These are phyloP conservation scores for Cantharellus anzutake DNA, from an alignment of 768 basidiomycete species.

Conservation along the genomic window DNA sequence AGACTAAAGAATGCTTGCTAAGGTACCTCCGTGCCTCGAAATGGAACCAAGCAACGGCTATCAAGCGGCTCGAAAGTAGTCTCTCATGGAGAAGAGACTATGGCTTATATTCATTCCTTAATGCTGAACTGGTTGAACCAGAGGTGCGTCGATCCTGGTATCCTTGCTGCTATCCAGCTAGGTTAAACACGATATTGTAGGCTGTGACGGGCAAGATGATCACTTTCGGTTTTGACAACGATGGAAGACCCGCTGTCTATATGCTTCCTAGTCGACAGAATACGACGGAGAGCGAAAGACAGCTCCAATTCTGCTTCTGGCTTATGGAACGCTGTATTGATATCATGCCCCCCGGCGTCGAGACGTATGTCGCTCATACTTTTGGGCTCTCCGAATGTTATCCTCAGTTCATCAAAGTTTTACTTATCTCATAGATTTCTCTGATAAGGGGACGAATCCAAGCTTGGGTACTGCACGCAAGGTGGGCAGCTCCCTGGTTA, in stretches of 20 bases:
- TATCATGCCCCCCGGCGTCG: slow-evolving; percentile 63
- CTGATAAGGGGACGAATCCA: slow-evolving; percentile 45
- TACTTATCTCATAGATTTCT: slow-evolving; percentile 58
- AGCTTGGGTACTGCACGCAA: slow-evolving; percentile 18
- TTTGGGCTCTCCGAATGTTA: slow-evolving; percentile 12
- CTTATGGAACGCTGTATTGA: slow-evolving; percentile 59
- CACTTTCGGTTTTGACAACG: slow-evolving; percentile 52
- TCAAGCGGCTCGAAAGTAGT: slow-evolving; percentile 50
- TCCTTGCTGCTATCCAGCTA: neutral
- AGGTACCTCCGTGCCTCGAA: slow-evolving; percentile 62
- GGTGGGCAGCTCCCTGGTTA: neutral
- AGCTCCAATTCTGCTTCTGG: slow-evolving; percentile 60
- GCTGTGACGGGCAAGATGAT: slow-evolving; percentile 70
- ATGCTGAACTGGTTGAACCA: slow-evolving; percentile 43
- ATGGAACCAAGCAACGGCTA: slow-evolving; percentile 39
- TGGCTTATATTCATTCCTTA: slow-evolving; percentile 45
- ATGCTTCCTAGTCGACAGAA: slow-evolving; percentile 57
- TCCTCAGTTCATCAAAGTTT: slow-evolving; percentile 24
- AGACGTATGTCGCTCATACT: slow-evolving; percentile 19
- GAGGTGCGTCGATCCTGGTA: slow-evolving; percentile 30
- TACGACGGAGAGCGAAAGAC: slow-evolving; percentile 44
- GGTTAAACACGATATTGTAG: slow-evolving; percentile 17
- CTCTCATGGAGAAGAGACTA: slow-evolving; percentile 67
- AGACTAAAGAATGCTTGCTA: slow-evolving; percentile 52
- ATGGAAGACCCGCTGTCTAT: slow-evolving; percentile 48